A percentile compares a stretch with the other conserved stretches of the same genome.
phyloP scores from a whole-genome alignment of 306 rosid species.

The Cicer arietinum region DNA sequence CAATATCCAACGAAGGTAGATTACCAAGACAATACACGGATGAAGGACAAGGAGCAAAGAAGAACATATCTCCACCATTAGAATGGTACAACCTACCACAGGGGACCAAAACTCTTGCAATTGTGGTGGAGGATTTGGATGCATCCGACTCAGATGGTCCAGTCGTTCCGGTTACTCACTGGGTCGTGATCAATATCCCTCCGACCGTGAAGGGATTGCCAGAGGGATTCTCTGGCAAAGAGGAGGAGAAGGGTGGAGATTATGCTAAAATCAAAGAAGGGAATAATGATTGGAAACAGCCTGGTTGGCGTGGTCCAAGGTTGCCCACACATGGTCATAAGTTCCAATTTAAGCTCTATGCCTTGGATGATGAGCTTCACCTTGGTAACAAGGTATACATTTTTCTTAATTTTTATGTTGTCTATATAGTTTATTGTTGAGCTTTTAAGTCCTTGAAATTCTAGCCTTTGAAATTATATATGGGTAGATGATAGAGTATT shows the following conservation, averaged over 20 bases:
- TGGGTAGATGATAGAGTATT: no score
- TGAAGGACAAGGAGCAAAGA: slow-evolving; percentile 83
- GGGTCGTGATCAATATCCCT: slow-evolving; percentile 80
- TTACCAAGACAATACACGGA: slow-evolving; percentile 67
- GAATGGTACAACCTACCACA: slow-evolving; percentile 86
- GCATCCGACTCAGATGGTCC: slow-evolving; percentile 67
- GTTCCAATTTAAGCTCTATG: slow-evolving; percentile 73
- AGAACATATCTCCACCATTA: slow-evolving; percentile 77
- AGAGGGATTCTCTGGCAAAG: slow-evolving; percentile 79
- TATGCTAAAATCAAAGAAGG: slow-evolving; percentile 67
- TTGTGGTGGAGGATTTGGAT: slow-evolving; percentile 81
- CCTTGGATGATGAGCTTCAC: slow-evolving; percentile 67
- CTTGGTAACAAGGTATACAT: slow-evolving; percentile 71
- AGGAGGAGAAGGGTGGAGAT: slow-evolving; percentile 58
- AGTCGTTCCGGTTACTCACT: slow-evolving; percentile 72
- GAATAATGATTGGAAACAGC: slow-evolving; percentile 61
- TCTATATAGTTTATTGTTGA: background rate
- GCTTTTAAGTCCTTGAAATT: no score
- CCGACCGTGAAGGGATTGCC: slow-evolving; percentile 60
- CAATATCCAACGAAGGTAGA: slow-evolving; percentile 62
- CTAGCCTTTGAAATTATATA: no score
- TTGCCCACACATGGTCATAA: slow-evolving; percentile 72
- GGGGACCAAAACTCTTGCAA: slow-evolving; percentile 68
- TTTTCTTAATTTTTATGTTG: background rate
- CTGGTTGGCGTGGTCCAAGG: slow-evolving; percentile 84